These are phyloP conservation scores for Silene noctiflora DNA, from an alignment of 179 eudicot species.

Conservation along the genomic window DNA sequence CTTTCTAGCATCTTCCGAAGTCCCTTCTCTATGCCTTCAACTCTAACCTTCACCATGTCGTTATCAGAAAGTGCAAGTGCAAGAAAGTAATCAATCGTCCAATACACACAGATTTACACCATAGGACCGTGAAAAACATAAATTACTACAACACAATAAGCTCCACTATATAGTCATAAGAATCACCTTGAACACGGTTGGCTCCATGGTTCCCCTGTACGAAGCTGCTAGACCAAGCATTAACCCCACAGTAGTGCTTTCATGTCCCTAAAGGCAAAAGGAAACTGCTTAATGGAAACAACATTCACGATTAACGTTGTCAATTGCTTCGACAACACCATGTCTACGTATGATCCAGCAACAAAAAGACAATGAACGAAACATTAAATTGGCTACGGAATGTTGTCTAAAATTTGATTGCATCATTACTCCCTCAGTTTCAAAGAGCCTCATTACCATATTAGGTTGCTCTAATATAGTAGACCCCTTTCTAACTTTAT, in stretches of 20 bases:
- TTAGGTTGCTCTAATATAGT: background rate
- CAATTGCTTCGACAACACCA: background rate
- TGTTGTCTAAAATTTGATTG: background rate
- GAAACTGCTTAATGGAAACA: conserved; percentile 14
- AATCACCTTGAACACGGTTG: conserved; percentile 87
- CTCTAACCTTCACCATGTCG: background rate
- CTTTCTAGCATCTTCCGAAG: background rate
- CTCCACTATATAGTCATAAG: conserved; percentile 12
- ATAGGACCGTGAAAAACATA: background rate
- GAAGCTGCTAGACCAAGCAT: conserved; percentile 99
- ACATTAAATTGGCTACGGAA: background rate
- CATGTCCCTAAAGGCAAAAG: conserved; percentile 60
- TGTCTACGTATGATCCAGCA: background rate
- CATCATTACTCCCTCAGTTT: background rate
- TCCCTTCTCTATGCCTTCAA: conserved; percentile 4
- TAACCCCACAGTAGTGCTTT: conserved; percentile 90
- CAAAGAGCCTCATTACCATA: background rate
- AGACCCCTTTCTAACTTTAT: background rate
- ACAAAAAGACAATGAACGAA: background rate
- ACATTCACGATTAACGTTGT: background rate
- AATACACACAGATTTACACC: background rate
- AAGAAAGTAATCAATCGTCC: background rate
- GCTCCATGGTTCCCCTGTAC: conserved; percentile 91
- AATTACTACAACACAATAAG: background rate
- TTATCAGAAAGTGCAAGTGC: conserved; percentile 7